phyloP scores from a whole-genome alignment of 2,329 filamentous ascomycete species.

The Sordariomycetes sp. region DNA sequence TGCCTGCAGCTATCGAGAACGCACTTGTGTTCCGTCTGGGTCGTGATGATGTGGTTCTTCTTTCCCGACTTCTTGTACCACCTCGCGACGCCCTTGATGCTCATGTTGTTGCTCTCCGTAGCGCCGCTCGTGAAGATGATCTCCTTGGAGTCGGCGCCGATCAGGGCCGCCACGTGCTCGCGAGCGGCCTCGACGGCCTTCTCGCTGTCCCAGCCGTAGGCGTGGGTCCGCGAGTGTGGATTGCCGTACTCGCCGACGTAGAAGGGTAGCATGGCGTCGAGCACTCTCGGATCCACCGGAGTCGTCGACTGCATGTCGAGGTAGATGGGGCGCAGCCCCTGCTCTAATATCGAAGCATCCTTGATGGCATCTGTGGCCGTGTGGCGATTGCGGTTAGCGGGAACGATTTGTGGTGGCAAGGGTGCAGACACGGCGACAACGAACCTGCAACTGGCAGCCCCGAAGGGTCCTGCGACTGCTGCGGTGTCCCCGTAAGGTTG shows the following conservation, averaged over 20 bases:
- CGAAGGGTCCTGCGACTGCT: conserved; percentile 7
- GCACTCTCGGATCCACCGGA: conserved; percentile 83
- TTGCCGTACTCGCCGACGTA: conserved; percentile 93
- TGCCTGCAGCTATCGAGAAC: conserved; percentile 95
- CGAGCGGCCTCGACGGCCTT: conserved; percentile 84
- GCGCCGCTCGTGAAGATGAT: conserved; percentile 98
- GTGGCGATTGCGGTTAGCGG: conserved; percentile 14
- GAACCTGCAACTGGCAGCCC: conserved; percentile 5
- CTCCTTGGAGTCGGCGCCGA: conserved; percentile 92
- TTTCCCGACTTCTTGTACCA: conserved; percentile 90
- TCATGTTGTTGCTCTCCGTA: conserved; percentile 99
- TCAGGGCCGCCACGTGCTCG: conserved; percentile 70
- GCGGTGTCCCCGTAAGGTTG: conserved; percentile 6
- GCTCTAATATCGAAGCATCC: conserved; percentile 85
- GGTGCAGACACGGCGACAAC: background rate
- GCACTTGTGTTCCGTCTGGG: conserved; percentile 97
- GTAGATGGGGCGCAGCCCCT: conserved; percentile 89
- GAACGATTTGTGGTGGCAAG: background rate
- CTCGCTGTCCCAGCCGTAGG: conserved; percentile 97
- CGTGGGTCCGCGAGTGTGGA: conserved; percentile 92
- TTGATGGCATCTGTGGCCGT: conserved; percentile 59
- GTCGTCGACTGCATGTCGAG: conserved; percentile 98
- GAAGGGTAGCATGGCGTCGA: conserved; percentile 94
- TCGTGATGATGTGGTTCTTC: conserved; percentile 98
- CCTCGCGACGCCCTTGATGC: conserved; percentile 91